Base-by-base conservation (phyloP, 176 grass and related monocot genomes). In the Zizania latifolia region DNA sequence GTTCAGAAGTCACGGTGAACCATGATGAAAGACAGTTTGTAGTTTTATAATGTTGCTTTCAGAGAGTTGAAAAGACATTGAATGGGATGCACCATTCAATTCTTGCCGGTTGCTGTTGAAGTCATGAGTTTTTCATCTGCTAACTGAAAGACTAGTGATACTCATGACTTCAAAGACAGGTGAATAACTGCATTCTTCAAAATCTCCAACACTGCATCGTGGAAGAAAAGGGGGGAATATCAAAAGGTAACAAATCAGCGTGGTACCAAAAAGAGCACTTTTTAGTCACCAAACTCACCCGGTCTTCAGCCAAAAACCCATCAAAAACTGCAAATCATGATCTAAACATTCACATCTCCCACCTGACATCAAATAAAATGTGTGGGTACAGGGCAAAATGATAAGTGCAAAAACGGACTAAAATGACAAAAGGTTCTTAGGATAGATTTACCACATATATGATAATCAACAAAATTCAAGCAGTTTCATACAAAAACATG, bases 401-500 rank as follows among this genome's bases (percentile, higher is more conserved):
- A 68, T 17, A 5, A 70, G 31, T 63, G 8, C 4, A 67, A 30
- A 21, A 83, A 61, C 27, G 72, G 14, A 66, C 22, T 24, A 19
- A 68, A 67, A 87, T 11, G 34, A 33, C 5, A 48, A 36, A 58
- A 19, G 12, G 5, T 45, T 54, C 26, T 79, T 63, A 34, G 1
- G 59, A 79, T 43, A 69, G 30, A 48, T 54, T 75, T 75, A 88
- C 86, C 28, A 35, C 30, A 36, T 6, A 82, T 37, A 72, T 72
- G 74, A 40, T 77, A 82, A 37, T 19, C 71, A 79, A 68, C 12
- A 70, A 80, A 70, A 88, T 84, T 88, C 76, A 88, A 64, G 81
- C 26, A 64, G 55, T 76, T 80, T 81, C 86, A 58, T 84, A 88
- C 59, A 88, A 46, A 88, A 88, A 88, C 63, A 88, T 63, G 70